These are phyloP conservation scores for Beta macrorhiza DNA, from an alignment of 179 eudicot species.

Conservation along the genomic window DNA sequence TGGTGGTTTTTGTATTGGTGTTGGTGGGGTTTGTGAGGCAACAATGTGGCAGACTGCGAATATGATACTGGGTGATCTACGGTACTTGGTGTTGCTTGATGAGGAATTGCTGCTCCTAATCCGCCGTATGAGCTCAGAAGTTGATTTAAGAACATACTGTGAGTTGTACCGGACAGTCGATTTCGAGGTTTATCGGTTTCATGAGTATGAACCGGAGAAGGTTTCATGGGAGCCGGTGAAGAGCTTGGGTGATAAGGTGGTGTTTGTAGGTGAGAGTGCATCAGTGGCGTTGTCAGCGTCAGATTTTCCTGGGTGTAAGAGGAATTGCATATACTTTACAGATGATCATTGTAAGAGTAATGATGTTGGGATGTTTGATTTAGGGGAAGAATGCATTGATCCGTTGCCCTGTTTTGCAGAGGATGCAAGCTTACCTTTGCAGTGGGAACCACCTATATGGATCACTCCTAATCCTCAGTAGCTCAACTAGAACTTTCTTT, in stretches of 20 bases:
- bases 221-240: conserved; percentile 43
- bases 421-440: conserved; percentile 29
- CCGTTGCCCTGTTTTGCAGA: conserved; percentile 48
- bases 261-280: conserved; percentile 64
- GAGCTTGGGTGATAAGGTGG: conserved; percentile 38
- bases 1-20: conserved; percentile 5
- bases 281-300: conserved; percentile 47
- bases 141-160: conserved; percentile 13
- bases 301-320: conserved; percentile 50
- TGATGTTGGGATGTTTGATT: conserved; percentile 60
- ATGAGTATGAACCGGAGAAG: conserved; percentile 15
- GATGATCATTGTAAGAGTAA: conserved; percentile 60
- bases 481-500: neutral
- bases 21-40: conserved; percentile 5
- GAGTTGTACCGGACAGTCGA: conserved; percentile 42
- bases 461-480: conserved; percentile 58
- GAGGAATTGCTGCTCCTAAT: conserved; percentile 42
- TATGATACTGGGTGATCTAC: conserved; percentile 50
- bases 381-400: conserved; percentile 45
- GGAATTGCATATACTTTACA: conserved; percentile 54
- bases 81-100: conserved; percentile 46
- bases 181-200: conserved; percentile 50
- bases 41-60: conserved; percentile 14
- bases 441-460: conserved; percentile 63
- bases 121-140: conserved; percentile 32